Evolutionary conservation across 169 alveolate species (phyloP).

Genomic region (Cryptosporidium xiaoi): DNA sequence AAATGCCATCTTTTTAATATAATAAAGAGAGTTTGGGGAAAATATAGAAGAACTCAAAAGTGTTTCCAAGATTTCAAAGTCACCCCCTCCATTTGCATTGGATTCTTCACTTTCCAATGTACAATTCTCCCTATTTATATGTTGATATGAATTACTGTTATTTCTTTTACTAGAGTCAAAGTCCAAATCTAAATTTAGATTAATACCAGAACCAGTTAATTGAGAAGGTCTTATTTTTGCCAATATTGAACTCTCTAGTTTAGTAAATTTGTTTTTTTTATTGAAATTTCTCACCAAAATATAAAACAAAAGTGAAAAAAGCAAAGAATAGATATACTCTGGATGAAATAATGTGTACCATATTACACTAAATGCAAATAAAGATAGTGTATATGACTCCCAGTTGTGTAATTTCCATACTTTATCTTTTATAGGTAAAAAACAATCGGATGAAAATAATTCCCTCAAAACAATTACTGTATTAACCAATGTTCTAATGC

Average conservation of each 20-base stretch:
- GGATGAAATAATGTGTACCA: conserved; percentile 49
- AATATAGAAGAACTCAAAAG: conserved; percentile 15
- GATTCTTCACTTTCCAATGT: no score
- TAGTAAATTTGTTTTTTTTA: conserved; percentile 2
- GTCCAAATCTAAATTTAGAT: no score
- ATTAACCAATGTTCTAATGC: conserved; percentile 14
- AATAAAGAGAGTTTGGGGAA: conserved; percentile 12
- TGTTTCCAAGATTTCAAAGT: conserved; percentile 22
- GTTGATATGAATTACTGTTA: no score
- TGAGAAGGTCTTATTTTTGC: not conserved
- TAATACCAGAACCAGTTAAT: not conserved
- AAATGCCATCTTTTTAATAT: not conserved
- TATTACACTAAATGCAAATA: conserved; percentile 21
- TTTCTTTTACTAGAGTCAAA: no score
- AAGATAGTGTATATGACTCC: conserved; percentile 29
- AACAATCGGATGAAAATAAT: conserved; percentile 21
- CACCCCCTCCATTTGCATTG: not conserved
- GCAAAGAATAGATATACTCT: conserved; percentile 6
- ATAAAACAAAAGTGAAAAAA: not conserved
- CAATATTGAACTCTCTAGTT: conserved; percentile 6
- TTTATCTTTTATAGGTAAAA: not conserved
- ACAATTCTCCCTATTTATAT: no score
- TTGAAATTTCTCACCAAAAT: conserved; percentile 6
- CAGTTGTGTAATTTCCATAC: conserved; percentile 17
- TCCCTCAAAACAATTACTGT: conserved; percentile 33